Evolutionary conservation across 352 stramenopile genomes (phyloP).

Genomic region (Stramenopiles sp.): DNA sequence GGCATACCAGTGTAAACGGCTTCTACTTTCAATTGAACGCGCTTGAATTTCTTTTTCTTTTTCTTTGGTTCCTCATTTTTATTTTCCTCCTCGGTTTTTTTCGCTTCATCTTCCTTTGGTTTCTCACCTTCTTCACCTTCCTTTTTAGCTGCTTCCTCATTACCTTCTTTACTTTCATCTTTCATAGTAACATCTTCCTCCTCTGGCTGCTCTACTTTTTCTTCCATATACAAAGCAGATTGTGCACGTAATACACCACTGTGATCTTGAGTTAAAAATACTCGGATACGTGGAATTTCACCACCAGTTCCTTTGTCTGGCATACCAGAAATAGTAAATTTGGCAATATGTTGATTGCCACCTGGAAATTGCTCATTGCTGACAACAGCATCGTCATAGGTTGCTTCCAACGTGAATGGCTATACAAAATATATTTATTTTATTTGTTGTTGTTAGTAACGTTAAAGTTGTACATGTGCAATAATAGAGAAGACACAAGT

Average conservation of each 20-base stretch:
- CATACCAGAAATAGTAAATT: constrained; percentile 73
- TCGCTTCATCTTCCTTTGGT: constrained; percentile 25
- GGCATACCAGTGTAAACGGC: constrained; percentile 37
- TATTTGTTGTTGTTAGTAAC: no score
- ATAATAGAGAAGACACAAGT: no score
- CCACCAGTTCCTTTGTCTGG: constrained; percentile 36
- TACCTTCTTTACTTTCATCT: constrained; percentile 28
- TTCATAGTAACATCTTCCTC: constrained; percentile 35
- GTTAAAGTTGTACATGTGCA: no score
- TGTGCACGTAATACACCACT: constrained; percentile 81
- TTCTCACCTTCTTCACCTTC: constrained; percentile 21
- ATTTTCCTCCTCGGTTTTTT: constrained; percentile 38
- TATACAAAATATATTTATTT: no score
- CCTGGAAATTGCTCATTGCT: constrained; percentile 31
- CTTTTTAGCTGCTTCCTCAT: constrained; percentile 21
- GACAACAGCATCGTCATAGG: constrained; percentile 57
- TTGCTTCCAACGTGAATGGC: constrained; percentile 68
- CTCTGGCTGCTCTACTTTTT: constrained; percentile 62
- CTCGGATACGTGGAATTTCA: constrained; percentile 69
- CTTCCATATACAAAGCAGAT: constrained; percentile 89
- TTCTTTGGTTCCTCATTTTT: constrained; percentile 27
- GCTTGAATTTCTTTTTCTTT: constrained; percentile 86
- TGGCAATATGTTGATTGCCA: constrained; percentile 45
- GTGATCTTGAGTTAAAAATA: constrained; percentile 93
- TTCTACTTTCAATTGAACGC: constrained; percentile 50